Percentiles rank a stretch among this genome's conserved stretches.
These are phyloP conservation scores for Casuarina cunninghamiana DNA, from an alignment of 306 rosid genomes.

Conservation along the genomic window DNA sequence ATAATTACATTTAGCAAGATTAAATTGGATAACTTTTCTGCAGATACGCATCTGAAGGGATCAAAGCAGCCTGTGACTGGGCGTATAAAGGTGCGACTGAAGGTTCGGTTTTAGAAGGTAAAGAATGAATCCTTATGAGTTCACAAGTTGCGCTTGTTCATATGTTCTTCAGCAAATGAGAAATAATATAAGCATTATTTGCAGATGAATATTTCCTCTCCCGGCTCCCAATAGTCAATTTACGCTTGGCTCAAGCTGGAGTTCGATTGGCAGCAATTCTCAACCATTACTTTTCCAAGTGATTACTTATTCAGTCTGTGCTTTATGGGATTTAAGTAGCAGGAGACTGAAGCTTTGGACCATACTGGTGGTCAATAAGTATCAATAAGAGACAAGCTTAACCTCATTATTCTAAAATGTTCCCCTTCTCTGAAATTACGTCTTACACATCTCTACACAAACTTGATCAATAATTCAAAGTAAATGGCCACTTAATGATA, in stretches of 20 bases:
- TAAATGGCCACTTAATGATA: neutral
- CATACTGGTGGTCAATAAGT: neutral
- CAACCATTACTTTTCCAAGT: constrained; percentile 54
- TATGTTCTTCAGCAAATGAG: neutral
- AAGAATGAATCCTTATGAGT: neutral
- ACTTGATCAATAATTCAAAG: neutral
- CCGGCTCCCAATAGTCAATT: constrained; percentile 57
- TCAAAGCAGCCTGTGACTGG: constrained; percentile 70
- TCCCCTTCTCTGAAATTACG: neutral
- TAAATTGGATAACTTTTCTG: constrained; percentile 16
- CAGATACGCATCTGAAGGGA: constrained; percentile 83
- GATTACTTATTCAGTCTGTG: neutral
- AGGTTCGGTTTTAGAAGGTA: constrained; percentile 65
- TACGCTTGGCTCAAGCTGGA: constrained; percentile 80
- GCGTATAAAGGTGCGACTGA: constrained; percentile 67
- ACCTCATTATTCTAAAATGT: neutral
- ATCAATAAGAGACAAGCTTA: neutral
- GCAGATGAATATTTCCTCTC: constrained; percentile 80
- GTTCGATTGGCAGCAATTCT: constrained; percentile 84
- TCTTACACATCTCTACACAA: neutral
- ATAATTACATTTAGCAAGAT: neutral
- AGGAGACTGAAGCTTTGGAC: constrained; percentile 1
- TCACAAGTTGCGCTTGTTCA: neutral
- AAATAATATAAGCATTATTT: constrained; percentile 2
- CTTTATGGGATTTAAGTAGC: neutral